Base-by-base conservation (phyloP, 495 filamentous ascomycete genomes). In the Xylaria nigripes region DNA sequence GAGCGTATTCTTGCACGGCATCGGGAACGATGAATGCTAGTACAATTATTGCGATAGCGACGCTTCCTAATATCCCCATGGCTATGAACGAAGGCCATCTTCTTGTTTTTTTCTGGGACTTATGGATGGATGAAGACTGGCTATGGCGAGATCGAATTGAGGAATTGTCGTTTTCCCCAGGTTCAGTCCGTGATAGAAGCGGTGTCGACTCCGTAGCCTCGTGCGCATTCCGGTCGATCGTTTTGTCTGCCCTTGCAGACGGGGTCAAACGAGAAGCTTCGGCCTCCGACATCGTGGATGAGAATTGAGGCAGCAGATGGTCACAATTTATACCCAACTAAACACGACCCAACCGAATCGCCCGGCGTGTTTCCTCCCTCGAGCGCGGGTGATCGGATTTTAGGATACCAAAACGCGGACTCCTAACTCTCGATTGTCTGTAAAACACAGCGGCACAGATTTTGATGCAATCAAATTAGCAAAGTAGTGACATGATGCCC, bases 1-100 rank as follows among this genome's bases (percentile, higher is more conserved):
- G 82, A 6, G 84, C 87, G 68, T 98, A 98, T 64, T 86, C 80
- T 66, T 94, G 83, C 18, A 92, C 80, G 6, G 84, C 79, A 23
- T 82, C 82, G 2, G 93, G 92, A 2, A 85, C 82, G 46, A 93
- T 78, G 72, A 96, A 94, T 1, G 82, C 90, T 53, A 75, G 64
- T 78, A 80, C 54, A 29, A 78, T 71, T 23, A 80, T 72, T 8
- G 61, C 68, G n/a, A 77, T 46, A 6, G 70, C 55, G n/a, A 75
- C 16, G 10, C 66, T 21, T 9, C 66, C 70, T 46, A 76, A 60
- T 22, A 75, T 60, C 25, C 58, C 60, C 61, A 77, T 72, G 57
- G 72, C 74, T 55, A 76, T 73, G 32, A 67, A 68, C 3, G 72
- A 75, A 9, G 73, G 71, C 72, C 70, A 76, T 66, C 68, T 67